Conservation (phyloP, 352 stramenopile species). For the Phytopythium oedochilum region DNA sequence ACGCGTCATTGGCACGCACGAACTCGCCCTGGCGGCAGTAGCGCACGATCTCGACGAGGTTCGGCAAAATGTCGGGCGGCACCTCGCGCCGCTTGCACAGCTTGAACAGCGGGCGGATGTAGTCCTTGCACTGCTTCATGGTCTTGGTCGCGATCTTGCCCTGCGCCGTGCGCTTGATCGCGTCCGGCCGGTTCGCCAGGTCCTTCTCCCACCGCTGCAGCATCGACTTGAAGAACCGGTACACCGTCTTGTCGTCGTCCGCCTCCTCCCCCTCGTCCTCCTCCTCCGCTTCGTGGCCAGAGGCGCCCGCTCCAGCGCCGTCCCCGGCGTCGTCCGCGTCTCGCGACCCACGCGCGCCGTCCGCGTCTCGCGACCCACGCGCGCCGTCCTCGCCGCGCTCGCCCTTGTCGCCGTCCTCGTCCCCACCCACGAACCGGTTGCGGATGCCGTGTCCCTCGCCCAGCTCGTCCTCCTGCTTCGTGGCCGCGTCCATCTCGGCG, state of each 20-base stretch:
- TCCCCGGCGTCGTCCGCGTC: conserved; percentile 30
- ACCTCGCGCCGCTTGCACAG: conserved; percentile 92
- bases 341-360: not conserved
- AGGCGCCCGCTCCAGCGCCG: conserved; percentile 29
- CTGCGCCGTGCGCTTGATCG: conserved; percentile 87
- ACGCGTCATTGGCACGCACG: conserved; percentile 95
- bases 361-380: not conserved
- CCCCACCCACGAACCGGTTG: conserved; percentile 66
- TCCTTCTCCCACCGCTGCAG: conserved; percentile 93
- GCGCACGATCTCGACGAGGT: conserved; percentile 92
- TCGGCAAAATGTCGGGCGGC: conserved; percentile 82
- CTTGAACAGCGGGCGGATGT: conserved; percentile 98
- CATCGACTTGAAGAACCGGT: conserved; percentile 93
- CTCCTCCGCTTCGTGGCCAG: conserved; percentile 17
- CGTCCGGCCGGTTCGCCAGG: conserved; percentile 78
- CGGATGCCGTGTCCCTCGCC: conserved; percentile 68
- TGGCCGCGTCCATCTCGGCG: conserved; percentile 60
- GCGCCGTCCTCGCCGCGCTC: conserved; percentile 17
- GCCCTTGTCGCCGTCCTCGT: conserved; percentile 17
- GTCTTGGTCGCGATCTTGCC: conserved; percentile 96
- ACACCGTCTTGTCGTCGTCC: conserved; percentile 67
- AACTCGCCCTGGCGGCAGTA: conserved; percentile 93
- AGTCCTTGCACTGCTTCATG: conserved; percentile 98
- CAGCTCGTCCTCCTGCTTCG: conserved; percentile 65
- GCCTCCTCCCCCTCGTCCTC: conserved; percentile 23